Evolutionary conservation across 768 basidiomycete species (phyloP), one percentile per base, ranked within the genome.

Genomic region (Tricholoma flavovirens): DNA sequence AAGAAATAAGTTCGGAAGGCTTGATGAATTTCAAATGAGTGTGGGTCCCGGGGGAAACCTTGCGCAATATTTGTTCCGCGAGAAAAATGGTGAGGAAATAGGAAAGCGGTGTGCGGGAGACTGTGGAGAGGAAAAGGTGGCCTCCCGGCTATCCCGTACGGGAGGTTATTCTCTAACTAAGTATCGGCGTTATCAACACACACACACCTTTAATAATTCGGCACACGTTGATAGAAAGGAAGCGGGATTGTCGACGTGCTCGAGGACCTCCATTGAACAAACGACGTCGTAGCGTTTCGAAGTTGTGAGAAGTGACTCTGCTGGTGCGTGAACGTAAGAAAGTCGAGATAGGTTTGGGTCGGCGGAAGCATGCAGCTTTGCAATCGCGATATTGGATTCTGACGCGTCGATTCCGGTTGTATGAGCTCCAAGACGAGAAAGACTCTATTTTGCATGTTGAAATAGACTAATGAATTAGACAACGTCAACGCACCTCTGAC

Each of bases 231-330:
- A 75, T 49, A 99, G 78, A 69, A 99, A 99, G 6, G 79, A 77
- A 5, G 83, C 77, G 1, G 97, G 95, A 64, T 96, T 87, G 67
- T 97, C 90, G 51, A 99, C 97, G 66, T 99, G 97, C 73, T 99
- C 97, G 29, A 99, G 67, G 7, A 99, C 96, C 70, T 99, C 97
- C 92, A 98, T 92, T 9, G 94, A 90, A 67, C 93, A 97, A 12
- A 99, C 94, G 17, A 94, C 81, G 67, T 98, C 96, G 66, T 87
- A 98, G 51, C 82, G 82, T 62, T 77, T 78, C 12, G 80, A 68
- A 4, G 84, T 83, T 10, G 77, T 66, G 26, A 90, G 71, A 3
- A 99, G 78, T 0, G 77, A 77, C 66, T 98, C 94, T 0, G 88
- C 92, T 0, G 88, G 77, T 0, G 82, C 77, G 63, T 90, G 84